phyloP scores from a whole-genome alignment of 108 stramenopile genomes.

The Heterococcus sp. region DNA sequence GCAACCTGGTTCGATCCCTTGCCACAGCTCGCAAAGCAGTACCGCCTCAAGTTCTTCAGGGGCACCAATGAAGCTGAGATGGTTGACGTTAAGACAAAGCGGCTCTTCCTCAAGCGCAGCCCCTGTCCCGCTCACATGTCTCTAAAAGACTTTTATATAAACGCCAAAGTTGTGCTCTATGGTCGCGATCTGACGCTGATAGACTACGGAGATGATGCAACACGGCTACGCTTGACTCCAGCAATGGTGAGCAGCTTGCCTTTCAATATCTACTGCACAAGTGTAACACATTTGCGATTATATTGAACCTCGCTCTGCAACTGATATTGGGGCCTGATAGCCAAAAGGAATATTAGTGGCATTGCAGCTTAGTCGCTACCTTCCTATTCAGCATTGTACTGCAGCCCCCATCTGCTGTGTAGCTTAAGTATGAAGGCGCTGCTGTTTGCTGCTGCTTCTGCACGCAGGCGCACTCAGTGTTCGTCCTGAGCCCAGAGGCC shows the following conservation, averaged over 20 bases:
- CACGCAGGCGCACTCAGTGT: no score
- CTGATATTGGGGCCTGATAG: no score
- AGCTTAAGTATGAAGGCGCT: no score
- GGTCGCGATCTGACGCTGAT: background rate
- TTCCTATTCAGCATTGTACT: no score
- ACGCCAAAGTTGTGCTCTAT: slow-evolving; percentile 12
- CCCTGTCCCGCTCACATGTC: slow-evolving; percentile 49
- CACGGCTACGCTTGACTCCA: background rate
- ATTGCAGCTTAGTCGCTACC: no score
- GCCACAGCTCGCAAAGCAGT: slow-evolving; percentile 55
- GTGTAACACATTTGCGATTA: no score
- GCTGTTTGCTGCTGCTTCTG: no score
- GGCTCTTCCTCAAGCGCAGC: slow-evolving; percentile 52
- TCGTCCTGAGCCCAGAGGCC: no score
- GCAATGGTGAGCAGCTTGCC: background rate
- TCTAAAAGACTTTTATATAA: slow-evolving; percentile 37
- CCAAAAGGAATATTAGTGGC: no score
- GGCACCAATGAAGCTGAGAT: slow-evolving; percentile 54
- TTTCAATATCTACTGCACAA: background rate
- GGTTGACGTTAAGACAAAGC: slow-evolving; percentile 50
- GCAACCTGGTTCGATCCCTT: slow-evolving; percentile 58
- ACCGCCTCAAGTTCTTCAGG: slow-evolving; percentile 48
- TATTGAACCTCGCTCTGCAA: no score
- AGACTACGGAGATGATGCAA: background rate
- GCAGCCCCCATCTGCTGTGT: no score